Evolutionary conservation across 2,329 filamentous ascomycete genomes (phyloP).

Genomic region (Pseudomassariella vexata): DNA sequence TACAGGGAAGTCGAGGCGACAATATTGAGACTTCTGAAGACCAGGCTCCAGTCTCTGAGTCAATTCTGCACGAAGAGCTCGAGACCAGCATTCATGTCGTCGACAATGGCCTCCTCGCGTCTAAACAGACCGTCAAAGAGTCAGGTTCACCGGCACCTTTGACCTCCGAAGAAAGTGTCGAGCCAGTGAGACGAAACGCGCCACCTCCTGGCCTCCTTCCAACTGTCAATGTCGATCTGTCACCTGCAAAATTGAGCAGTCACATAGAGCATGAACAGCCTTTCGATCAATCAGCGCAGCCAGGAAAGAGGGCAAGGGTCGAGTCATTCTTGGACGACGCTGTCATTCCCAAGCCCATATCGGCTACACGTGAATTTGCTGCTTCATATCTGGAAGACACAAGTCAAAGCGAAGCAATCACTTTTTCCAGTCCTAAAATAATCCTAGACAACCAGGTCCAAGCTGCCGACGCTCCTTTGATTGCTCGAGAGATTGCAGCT

Average conservation of each 20-base stretch:
- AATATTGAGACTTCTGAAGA: too few relatives aligned
- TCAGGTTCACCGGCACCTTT: too few relatives aligned
- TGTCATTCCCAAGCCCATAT: constrained; percentile 19
- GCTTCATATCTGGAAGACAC: constrained; percentile 12
- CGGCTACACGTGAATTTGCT: constrained; percentile 17
- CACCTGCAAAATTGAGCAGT: constrained; percentile 27
- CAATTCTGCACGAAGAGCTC: too few relatives aligned
- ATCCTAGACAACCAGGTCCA: background rate
- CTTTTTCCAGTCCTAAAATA: background rate
- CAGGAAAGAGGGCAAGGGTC: constrained; percentile 29
- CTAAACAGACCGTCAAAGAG: too few relatives aligned
- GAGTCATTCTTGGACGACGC: constrained; percentile 15
- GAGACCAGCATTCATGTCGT: too few relatives aligned
- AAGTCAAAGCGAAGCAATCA: background rate
- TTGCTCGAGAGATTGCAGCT: constrained; percentile 13
- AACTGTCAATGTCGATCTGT: constrained; percentile 19
- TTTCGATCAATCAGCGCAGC: constrained; percentile 26
- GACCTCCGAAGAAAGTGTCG: too few relatives aligned
- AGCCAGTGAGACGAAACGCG: too few relatives aligned
- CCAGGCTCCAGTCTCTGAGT: too few relatives aligned
- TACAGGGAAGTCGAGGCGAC: too few relatives aligned
- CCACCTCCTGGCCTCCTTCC: too few relatives aligned
- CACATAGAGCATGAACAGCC: constrained; percentile 30
- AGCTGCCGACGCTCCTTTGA: constrained; percentile 3
- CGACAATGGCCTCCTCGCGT: too few relatives aligned